A percentile compares a stretch with the other conserved stretches of the same genome.
phyloP scores from a whole-genome alignment of 257 asterid species.

The Plantago major region DNA sequence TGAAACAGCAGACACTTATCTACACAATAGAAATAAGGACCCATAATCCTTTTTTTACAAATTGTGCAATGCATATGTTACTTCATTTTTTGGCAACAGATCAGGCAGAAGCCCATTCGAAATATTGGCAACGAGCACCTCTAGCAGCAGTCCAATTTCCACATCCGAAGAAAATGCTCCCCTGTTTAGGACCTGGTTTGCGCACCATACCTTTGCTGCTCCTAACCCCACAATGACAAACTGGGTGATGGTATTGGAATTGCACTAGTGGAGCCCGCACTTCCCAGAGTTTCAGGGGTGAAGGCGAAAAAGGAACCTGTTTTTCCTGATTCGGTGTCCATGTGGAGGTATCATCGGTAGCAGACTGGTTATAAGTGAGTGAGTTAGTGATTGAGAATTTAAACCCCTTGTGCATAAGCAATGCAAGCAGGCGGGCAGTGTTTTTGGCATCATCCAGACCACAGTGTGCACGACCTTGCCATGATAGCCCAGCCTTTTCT shows the following conservation, averaged over 20 bases:
- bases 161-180: slow-evolving; percentile 71
- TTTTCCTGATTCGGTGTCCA: slow-evolving; percentile 47
- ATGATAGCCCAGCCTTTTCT: slow-evolving; percentile 69
- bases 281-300: slow-evolving; percentile 42
- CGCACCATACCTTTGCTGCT: slow-evolving; percentile 63
- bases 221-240: slow-evolving; percentile 71
- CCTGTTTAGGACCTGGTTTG: slow-evolving; percentile 85
- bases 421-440: slow-evolving; percentile 71
- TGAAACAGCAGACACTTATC: slow-evolving; percentile 30
- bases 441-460: slow-evolving; percentile 92
- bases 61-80: slow-evolving; percentile 8
- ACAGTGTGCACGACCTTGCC: slow-evolving; percentile 96
- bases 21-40: slow-evolving; percentile 24
- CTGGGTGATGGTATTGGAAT: slow-evolving; percentile 24
- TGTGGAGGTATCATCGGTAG: slow-evolving; percentile 36
- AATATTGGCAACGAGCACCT: slow-evolving; percentile 83
- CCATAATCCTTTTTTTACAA: slow-evolving; percentile 25
- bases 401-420: slow-evolving; percentile 61
- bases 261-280: slow-evolving; percentile 34
- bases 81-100: slow-evolving; percentile 10
- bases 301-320: slow-evolving; percentile 30
- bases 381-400: slow-evolving; percentile 76
- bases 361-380: slow-evolving; percentile 31
- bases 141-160: slow-evolving; percentile 82
- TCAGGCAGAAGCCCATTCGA: slow-evolving; percentile 63